Evolutionary conservation across 305 asterid genomes (phyloP).

Genomic region (Withania somnifera): DNA sequence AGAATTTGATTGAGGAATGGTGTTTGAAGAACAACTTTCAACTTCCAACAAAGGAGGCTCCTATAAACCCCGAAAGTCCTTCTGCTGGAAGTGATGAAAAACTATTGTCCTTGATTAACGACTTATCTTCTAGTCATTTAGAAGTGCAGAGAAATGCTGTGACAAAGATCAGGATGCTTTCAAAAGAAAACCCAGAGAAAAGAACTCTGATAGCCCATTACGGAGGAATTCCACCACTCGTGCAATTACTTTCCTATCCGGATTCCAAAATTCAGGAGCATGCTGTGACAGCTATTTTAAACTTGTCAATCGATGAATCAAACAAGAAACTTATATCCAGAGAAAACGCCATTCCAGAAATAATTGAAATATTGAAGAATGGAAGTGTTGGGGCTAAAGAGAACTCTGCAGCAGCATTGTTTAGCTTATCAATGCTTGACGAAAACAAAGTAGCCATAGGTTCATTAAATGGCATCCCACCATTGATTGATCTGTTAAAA

Average conservation of each 20-base stretch:
- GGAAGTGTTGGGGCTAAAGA: slow-evolving; percentile 65
- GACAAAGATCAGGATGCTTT: slow-evolving; percentile 47
- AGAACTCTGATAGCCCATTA: slow-evolving; percentile 42
- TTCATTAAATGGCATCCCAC: slow-evolving; percentile 49
- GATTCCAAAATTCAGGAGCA: slow-evolving; percentile 77
- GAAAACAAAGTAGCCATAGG: slow-evolving; percentile 74
- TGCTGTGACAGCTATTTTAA: slow-evolving; percentile 69
- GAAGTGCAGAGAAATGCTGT: slow-evolving; percentile 68
- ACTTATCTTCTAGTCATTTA: slow-evolving; percentile 40
- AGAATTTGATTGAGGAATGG: slow-evolving; percentile 66
- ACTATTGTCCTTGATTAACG: slow-evolving; percentile 25
- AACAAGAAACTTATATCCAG: slow-evolving; percentile 64
- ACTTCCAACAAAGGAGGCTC: slow-evolving; percentile 23
- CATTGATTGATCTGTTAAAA: slow-evolving; percentile 39
- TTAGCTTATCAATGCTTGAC: slow-evolving; percentile 76
- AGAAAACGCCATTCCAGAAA: slow-evolving; percentile 49
- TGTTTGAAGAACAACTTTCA: slow-evolving; percentile 48
- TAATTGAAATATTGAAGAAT: slow-evolving; percentile 47
- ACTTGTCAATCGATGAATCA: slow-evolving; percentile 71
- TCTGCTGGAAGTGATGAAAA: slow-evolving; percentile 10
- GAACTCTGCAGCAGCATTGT: slow-evolving; percentile 82
- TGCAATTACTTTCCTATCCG: slow-evolving; percentile 58
- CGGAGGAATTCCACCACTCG: slow-evolving; percentile 66
- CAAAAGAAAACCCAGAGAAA: slow-evolving; percentile 65
- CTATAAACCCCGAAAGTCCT: slow-evolving; percentile 5